These are phyloP conservation scores for Aspergillus puulaauensis DNA, from an alignment of 2,329 filamentous ascomycete species.

Conservation along the genomic window DNA sequence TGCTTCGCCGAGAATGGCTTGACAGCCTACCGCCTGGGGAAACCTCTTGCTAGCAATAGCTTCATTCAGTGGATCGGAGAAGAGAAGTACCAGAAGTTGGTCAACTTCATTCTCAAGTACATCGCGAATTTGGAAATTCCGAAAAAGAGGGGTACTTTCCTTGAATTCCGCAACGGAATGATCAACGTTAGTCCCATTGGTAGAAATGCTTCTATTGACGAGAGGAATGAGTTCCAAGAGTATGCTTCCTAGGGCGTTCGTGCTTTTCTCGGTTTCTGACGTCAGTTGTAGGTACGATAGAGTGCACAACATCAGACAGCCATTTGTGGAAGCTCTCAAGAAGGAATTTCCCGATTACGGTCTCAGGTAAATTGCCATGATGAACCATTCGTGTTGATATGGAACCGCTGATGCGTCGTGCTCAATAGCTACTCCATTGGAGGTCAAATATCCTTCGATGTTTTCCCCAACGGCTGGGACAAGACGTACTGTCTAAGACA, in stretches of 20 bases:
- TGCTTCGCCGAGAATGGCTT: constrained; percentile 97
- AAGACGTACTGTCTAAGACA: constrained; percentile 96
- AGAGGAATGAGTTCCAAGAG: constrained; percentile 78
- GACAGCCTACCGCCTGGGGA: constrained; percentile 81
- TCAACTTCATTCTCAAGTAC: constrained; percentile 60
- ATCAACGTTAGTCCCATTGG: constrained; percentile 65
- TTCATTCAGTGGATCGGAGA: constrained; percentile 95
- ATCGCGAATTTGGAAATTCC: constrained; percentile 62
- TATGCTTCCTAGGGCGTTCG: constrained; percentile 22
- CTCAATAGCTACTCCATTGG: constrained; percentile 78
- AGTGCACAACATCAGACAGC: constrained; percentile 70
- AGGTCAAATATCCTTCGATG: constrained; percentile 96
- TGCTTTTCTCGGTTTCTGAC: constrained; percentile 7
- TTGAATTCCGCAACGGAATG: constrained; percentile 67
- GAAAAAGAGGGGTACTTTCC: constrained; percentile 65
- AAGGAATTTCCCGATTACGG: constrained; percentile 80
- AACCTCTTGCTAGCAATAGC: constrained; percentile 71
- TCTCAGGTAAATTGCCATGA: constrained; percentile 67
- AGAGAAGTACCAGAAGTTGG: constrained; percentile 64
- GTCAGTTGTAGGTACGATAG: constrained; percentile 64
- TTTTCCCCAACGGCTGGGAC: constrained; percentile 96
- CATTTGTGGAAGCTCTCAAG: constrained; percentile 73
- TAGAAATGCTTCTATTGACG: constrained; percentile 76
- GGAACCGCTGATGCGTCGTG: neutral
- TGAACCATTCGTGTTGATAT: neutral